Percentiles rank a stretch among this genome's conserved stretches.
Conservation (phyloP, 2,329 filamentous ascomycete genomes). For the Kalmusia sp. region DNA sequence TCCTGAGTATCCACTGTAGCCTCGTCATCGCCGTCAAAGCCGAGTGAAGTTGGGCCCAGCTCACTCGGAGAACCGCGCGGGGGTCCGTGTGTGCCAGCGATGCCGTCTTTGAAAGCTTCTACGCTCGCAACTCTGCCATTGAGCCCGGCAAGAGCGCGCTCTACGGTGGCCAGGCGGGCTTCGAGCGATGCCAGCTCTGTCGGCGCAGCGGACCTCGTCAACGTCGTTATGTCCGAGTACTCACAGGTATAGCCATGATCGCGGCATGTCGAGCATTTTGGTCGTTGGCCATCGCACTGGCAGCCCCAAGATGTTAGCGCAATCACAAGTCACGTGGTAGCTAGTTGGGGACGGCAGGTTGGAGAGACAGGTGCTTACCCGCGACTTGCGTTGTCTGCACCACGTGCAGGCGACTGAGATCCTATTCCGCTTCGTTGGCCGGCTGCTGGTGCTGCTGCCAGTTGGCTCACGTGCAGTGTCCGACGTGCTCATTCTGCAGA, state of each 20-base stretch:
- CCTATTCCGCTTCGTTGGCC: slow-evolving; percentile 16
- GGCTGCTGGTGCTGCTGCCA: not conserved
- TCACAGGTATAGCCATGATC: slow-evolving; percentile 53
- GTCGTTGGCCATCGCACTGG: slow-evolving; percentile 53
- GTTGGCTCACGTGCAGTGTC: not conserved
- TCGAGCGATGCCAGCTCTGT: slow-evolving; percentile 42
- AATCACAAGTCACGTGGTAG: too few species aligned
- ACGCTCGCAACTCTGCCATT: slow-evolving; percentile 5
- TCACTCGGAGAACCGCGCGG: not conserved
- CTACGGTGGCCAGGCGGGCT: slow-evolving; percentile 8
- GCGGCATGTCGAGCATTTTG: slow-evolving; percentile 52
- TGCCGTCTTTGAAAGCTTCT: slow-evolving; percentile 2
- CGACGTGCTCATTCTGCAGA: too few species aligned
- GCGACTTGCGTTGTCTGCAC: slow-evolving; percentile 20
- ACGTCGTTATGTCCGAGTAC: slow-evolving; percentile 47
- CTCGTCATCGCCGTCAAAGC: slow-evolving; percentile 5
- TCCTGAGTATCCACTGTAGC: slow-evolving; percentile 28
- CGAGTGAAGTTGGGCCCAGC: too few species aligned
- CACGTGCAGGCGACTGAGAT: slow-evolving; percentile 15
- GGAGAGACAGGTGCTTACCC: slow-evolving; percentile 11
- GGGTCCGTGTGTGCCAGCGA: not conserved
- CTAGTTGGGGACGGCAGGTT: too few species aligned
- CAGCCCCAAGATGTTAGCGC: not conserved
- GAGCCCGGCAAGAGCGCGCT: slow-evolving; percentile 9
- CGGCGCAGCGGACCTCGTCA: slow-evolving; percentile 49